Evolutionary conservation across 2,329 filamentous ascomycete species (phyloP), one percentile per base, ranked within the genome.

Genomic region (Penicillium sp.): DNA sequence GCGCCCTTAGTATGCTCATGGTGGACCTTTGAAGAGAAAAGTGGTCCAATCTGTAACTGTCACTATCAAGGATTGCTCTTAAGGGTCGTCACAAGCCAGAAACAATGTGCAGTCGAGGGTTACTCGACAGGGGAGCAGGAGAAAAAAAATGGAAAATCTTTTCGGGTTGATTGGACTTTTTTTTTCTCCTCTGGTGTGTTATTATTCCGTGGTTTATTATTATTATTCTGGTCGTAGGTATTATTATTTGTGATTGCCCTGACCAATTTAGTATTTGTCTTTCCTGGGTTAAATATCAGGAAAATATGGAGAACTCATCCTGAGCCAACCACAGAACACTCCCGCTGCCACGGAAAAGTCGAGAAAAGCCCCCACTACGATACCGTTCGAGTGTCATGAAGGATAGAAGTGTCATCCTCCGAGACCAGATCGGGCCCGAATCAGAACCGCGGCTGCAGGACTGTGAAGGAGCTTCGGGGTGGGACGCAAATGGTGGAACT

Each of bases 11-110:
- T 21, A 46, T 58, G 51, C 58, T 64, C 60, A 66, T 69, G 60
- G 58, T 57, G 64, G 69, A 61, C 60, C 54, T 56, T 50, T 31
- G n/a, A 41, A 46, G 62, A 64, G 61, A 63, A 62, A 62, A 63
- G 58, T 63, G 66, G 54, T 46, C 60, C 48, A 58, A 38, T 62
- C 66, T 64, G 66, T 54, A 60, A 56, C 53, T 65, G 50, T 31
- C 59, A 64, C 51, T 56, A 60, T 64, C 63, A 63, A 59, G 58
- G 61, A 66, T 63, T 62, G 35, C 35, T 41, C 35, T 11, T 15
- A 60, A 63, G 61, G 61, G 54, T 61, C 64, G 66, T 69, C 67
- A 69, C 69, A 69, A 69, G 67, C 66, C 65, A 60, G 62, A 69
- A 69, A 66, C 66, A 65, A 58, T 61, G 54, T 63, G 66, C 63